A percentile compares a stretch with the other conserved stretches of the same genome.
These are phyloP conservation scores for Diaporthe caulivora DNA, from an alignment of 2,329 filamentous ascomycete species.

Conservation along the genomic window DNA sequence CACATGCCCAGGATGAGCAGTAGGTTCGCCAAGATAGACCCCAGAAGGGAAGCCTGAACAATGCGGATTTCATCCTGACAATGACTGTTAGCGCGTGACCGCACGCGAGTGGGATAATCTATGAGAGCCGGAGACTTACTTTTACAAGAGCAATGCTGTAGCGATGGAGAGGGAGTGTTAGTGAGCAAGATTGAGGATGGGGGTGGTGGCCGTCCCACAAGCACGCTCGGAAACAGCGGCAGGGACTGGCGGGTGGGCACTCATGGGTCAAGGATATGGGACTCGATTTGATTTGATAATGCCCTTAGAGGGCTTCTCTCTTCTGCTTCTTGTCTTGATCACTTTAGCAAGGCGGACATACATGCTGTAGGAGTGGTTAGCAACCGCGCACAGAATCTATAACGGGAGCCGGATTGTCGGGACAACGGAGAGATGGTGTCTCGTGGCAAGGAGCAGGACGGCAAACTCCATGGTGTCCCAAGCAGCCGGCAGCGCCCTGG, in stretches of 20 bases:
- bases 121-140: conserved; percentile 52
- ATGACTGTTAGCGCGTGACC: conserved; percentile 43
- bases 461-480: not conserved
- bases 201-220: conserved; percentile 41
- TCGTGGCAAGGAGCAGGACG: not conserved
- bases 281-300: conserved; percentile 63
- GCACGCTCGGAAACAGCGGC: conserved; percentile 13
- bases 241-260: conserved; percentile 21
- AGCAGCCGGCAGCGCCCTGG: not conserved
- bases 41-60: conserved; percentile 89
- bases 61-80: conserved; percentile 83
- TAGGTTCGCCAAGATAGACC: conserved; percentile 90
- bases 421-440: conserved; percentile 35
- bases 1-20: conserved; percentile 92
- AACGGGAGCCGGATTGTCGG: conserved; percentile 11
- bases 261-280: conserved; percentile 51
- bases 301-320: conserved; percentile 71
- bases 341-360: conserved; percentile 59
- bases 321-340: conserved; percentile 59
- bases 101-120: conserved; percentile 1
- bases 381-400: not conserved
- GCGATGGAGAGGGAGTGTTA: conserved; percentile 49
- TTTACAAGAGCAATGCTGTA: conserved; percentile 81
- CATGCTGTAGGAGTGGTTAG: conserved; percentile 58
- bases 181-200: conserved; percentile 44